phyloP scores from a whole-genome alignment of 192 early-diverging fungal species.

The Chytriomyces confervae region DNA sequence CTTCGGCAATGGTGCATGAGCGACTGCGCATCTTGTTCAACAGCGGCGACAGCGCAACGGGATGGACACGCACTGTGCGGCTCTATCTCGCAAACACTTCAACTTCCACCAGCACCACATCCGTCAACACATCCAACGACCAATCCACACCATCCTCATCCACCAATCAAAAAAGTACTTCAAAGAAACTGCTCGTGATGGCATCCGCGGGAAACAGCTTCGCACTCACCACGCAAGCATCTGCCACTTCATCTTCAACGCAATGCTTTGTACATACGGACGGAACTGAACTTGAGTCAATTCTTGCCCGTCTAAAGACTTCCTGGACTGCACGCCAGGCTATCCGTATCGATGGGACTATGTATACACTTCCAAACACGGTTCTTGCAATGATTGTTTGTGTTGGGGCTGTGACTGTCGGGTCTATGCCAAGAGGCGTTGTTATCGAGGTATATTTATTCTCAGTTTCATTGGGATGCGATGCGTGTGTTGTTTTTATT shows the following conservation, averaged over 20 bases:
- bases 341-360: conserved; percentile 10
- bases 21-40: conserved; percentile 8
- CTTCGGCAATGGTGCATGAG: conserved; percentile 21
- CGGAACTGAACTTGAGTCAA: conserved; percentile 21
- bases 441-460: conserved; percentile 18
- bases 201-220: not conserved
- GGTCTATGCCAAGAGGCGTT: conserved; percentile 20
- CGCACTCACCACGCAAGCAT: not conserved
- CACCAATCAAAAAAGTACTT: not conserved
- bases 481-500: not conserved
- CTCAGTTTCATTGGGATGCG: not conserved
- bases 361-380: conserved; percentile 10
- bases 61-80: not conserved
- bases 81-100: conserved; percentile 1
- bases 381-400: not conserved
- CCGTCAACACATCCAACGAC: not conserved
- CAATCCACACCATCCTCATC: too few relatives aligned
- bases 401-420: conserved; percentile 22
- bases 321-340: conserved; percentile 23
- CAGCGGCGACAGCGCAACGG: not conserved
- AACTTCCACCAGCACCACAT: not conserved
- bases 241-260: not conserved
- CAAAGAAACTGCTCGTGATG: not conserved
- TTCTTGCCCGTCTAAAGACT: conserved; percentile 20
- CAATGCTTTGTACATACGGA: not conserved